A percentile compares a stretch with the other conserved stretches of the same genome.
Conservation (phyloP, 2,329 filamentous ascomycete species). For the Chaetoscypha palmicola region DNA sequence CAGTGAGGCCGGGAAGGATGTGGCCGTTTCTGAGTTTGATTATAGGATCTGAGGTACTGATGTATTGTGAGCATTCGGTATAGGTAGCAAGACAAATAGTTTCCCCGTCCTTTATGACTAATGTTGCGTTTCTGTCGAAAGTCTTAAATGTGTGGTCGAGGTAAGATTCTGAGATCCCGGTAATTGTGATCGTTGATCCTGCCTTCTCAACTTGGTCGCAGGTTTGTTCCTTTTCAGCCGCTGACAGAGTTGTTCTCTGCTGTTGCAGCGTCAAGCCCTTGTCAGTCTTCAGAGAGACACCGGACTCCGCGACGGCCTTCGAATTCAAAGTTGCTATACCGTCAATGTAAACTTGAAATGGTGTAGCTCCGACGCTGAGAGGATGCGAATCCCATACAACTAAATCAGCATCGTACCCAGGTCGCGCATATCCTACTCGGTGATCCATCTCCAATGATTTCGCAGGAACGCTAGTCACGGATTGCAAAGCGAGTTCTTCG, state of each 20-base stretch:
- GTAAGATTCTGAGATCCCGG: constrained; percentile 34
- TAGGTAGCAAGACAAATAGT: constrained; percentile 34
- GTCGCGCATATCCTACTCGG: constrained; percentile 38
- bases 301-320: constrained; percentile 27
- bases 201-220: constrained; percentile 23
- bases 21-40: constrained; percentile 39
- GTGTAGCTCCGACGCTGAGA: constrained; percentile 38
- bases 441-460: constrained; percentile 37
- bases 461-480: constrained; percentile 41
- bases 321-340: constrained; percentile 34
- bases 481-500: constrained; percentile 35
- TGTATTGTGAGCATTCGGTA: constrained; percentile 30
- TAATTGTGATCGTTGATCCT: constrained; percentile 31
- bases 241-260: constrained; percentile 24
- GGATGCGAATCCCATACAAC: constrained; percentile 44
- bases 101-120: constrained; percentile 36
- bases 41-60: constrained; percentile 20
- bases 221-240: constrained; percentile 22
- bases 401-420: constrained; percentile 44
- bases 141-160: constrained; percentile 20
- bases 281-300: constrained; percentile 1
- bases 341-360: constrained; percentile 42
- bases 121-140: constrained; percentile 26
- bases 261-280: constrained; percentile 12
- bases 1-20: constrained; percentile 43